Evolutionary conservation across 805 yeast species (phyloP).

Genomic region (Saccharomycopsis babjevae): DNA sequence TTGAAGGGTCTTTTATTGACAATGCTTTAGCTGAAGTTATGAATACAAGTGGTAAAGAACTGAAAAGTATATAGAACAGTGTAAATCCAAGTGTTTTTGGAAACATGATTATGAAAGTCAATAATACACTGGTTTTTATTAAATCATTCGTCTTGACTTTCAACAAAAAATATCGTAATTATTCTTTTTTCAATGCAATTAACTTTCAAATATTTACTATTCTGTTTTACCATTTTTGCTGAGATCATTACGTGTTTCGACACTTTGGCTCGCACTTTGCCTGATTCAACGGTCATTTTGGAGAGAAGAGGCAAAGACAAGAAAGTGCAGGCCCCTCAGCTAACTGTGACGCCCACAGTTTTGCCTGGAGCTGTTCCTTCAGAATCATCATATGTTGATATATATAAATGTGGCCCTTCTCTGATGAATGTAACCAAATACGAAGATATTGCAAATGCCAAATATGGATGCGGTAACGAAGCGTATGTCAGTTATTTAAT

Average conservation of each 20-base stretch:
- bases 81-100: too few relatives aligned
- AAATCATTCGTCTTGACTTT: too few relatives aligned
- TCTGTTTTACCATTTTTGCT: background rate
- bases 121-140: too few relatives aligned
- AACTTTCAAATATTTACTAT: background rate
- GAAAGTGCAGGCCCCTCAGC: background rate
- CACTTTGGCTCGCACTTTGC: background rate
- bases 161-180: too few relatives aligned
- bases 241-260: background rate
- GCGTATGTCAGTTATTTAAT: slow-evolving; percentile 8
- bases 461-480: slow-evolving; percentile 10
- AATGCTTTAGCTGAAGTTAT: too few relatives aligned
- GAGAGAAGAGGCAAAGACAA: background rate
- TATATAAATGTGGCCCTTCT: slow-evolving; percentile 1
- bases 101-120: too few relatives aligned
- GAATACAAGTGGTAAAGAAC: too few relatives aligned
- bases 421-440: background rate
- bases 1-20: too few relatives aligned
- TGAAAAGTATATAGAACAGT: too few relatives aligned
- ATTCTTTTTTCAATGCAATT: background rate
- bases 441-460: slow-evolving; percentile 2
- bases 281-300: background rate
- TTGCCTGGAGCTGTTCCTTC: slow-evolving; percentile 1
- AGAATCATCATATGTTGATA: slow-evolving; percentile 2
- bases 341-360: background rate